These are phyloP conservation scores for Alnus glutinosa DNA, from an alignment of 306 rosid species.

Conservation along the genomic window DNA sequence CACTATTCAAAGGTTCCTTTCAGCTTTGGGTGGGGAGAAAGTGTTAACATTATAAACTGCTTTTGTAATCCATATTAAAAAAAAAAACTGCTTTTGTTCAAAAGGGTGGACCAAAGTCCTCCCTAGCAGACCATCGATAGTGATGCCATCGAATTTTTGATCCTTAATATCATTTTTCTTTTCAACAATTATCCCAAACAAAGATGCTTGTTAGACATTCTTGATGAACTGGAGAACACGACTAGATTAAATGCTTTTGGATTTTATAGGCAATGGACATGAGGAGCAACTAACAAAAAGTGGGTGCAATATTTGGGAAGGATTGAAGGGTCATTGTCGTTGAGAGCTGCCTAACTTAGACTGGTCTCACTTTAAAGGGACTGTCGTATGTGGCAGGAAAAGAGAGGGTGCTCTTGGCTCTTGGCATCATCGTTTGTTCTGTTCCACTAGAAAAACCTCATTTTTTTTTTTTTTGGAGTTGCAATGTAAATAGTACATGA, in stretches of 20 bases:
- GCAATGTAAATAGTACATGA: too few relatives aligned
- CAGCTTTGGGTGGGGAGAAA: constrained; percentile 36
- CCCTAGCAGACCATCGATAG: constrained; percentile 14
- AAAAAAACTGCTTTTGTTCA: constrained; percentile 15
- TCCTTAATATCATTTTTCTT: background rate
- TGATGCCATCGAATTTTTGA: constrained; percentile 5
- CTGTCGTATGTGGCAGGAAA: background rate
- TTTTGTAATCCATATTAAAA: too few relatives aligned
- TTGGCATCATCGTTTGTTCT: too few relatives aligned
- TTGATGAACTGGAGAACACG: background rate
- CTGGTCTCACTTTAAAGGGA: constrained; percentile 12
- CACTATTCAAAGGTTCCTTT: constrained; percentile 19
- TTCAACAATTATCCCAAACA: background rate
- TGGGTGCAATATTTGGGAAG: constrained; percentile 12
- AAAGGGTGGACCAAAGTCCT: constrained; percentile 18
- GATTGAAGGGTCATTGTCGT: constrained; percentile 33
- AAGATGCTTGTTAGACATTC: background rate
- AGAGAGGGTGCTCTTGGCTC: too few relatives aligned
- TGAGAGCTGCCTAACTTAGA: constrained; percentile 47
- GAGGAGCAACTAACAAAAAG: background rate
- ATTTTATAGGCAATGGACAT: background rate
- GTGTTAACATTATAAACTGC: background rate
- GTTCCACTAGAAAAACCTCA: too few relatives aligned
- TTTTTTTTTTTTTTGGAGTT: too few relatives aligned
- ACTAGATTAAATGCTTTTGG: background rate